Evolutionary conservation across 495 filamentous ascomycete species (phyloP), one percentile per base, ranked within the genome.

Genomic region (Neurospora pannonica): DNA sequence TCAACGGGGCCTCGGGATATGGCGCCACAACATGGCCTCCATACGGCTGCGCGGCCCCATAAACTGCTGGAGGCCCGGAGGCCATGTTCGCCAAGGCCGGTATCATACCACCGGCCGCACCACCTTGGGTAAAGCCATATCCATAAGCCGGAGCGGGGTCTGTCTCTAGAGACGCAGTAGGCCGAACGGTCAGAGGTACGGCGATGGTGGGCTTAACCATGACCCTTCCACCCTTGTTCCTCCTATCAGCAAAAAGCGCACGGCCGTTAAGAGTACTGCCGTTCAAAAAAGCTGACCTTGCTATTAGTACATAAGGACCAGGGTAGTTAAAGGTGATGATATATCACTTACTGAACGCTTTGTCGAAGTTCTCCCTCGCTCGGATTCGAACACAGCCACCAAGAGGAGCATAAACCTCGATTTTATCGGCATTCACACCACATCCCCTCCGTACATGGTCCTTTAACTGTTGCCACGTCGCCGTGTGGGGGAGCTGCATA

Each of bases 401-500:
- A 1, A 75, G 77, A 4, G 78, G 77, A 8, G 74, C 71, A 48
- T 78, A 79, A n/a, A 77, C 72, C 28, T 75, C 75, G 38, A 72
- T 75, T 36, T 74, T 73, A 38, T 78, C 75, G 13, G 78, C 74
- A 10, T 78, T 77, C 46, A 60, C 48, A 15, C 48, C 48, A 60
- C 48, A 60, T 60, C 48, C 48, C 48, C 48, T 60, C 48, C 48
- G 28, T 60, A 60, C 48, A 24, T 60, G 48, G 48, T 60, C 72
- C 38, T 76, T 78, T 13, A 79, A 73, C 11, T 78, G 72, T 48
- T 71, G 67, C 75, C 77, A 77, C 48, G 77, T 78, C n/a, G 78
- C 78, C 21, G 38, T 38, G 38, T 75, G 74, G 11, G 72, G 37
- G n/a, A 79, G 75, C 78, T 79, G 42, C 13, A 73, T 38, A 8